Conservation (phyloP, 2,329 filamentous ascomycete genomes). For the Tetracladium maxilliforme region DNA sequence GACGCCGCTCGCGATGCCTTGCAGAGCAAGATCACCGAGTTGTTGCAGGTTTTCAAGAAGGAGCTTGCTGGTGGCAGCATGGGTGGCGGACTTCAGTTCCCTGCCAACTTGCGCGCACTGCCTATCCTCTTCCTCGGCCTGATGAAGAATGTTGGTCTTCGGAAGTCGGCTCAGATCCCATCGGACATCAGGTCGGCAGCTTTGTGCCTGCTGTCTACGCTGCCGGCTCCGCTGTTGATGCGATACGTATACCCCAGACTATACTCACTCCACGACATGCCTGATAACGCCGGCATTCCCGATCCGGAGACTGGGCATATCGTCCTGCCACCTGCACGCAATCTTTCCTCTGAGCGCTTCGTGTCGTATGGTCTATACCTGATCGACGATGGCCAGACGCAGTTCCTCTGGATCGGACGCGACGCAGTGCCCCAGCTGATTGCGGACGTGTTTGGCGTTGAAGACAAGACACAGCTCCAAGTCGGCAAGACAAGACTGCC, state of each 20-base stretch:
- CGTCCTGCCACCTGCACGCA: slow-evolving; percentile 67
- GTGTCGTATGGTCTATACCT: slow-evolving; percentile 87
- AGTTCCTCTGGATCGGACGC: slow-evolving; percentile 92
- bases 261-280: slow-evolving; percentile 92
- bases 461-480: slow-evolving; percentile 70
- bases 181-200: slow-evolving; percentile 88
- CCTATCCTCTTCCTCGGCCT: slow-evolving; percentile 84
- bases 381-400: slow-evolving; percentile 92
- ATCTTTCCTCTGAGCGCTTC: slow-evolving; percentile 77
- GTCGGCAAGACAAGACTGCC: slow-evolving; percentile 84
- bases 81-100: slow-evolving; percentile 86
- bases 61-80: slow-evolving; percentile 92
- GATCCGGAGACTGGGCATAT: slow-evolving; percentile 82
- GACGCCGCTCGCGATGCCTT: slow-evolving; percentile 84
- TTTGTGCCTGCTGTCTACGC: slow-evolving; percentile 82
- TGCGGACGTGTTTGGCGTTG: slow-evolving; percentile 76
- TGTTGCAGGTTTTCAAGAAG: slow-evolving; percentile 91
- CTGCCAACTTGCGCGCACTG: slow-evolving; percentile 76
- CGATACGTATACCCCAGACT: slow-evolving; percentile 82
- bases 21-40: slow-evolving; percentile 81
- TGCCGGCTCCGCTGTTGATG: slow-evolving; percentile 78
- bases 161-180: slow-evolving; percentile 86
- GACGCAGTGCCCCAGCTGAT: slow-evolving; percentile 85
- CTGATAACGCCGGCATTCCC: slow-evolving; percentile 76
- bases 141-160: slow-evolving; percentile 90